Evolutionary conservation across 129 eudicot genomes (phyloP).

Genomic region (Lactuca sativa): DNA sequence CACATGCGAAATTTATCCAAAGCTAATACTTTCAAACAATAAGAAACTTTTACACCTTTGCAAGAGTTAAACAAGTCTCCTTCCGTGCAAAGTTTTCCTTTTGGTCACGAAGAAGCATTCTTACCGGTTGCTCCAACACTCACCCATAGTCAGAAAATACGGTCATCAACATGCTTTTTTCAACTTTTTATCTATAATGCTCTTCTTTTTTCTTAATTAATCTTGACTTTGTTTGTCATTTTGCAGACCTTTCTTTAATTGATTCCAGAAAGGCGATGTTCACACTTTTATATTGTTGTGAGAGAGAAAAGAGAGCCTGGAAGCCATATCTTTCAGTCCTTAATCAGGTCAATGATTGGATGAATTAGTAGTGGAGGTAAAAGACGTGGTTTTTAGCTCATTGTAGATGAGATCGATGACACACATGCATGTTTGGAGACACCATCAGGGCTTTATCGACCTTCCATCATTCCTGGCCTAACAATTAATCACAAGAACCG

Average conservation of each 20-base stretch:
- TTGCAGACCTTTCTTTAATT: conserved; percentile 68
- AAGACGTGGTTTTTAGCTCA: conserved; percentile 51
- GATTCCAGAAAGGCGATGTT: conserved; percentile 61
- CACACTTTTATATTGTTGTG: conserved; percentile 30
- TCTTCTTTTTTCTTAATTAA: conserved; percentile 19
- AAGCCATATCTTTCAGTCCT: conserved; percentile 68
- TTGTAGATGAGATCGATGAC: conserved; percentile 66
- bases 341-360: conserved; percentile 67
- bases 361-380: conserved; percentile 50
- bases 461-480: background rate
- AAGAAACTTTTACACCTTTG: background rate
- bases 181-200: conserved; percentile 20
- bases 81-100: background rate
- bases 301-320: conserved; percentile 42
- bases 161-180: conserved; percentile 23
- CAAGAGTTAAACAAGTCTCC: conserved; percentile 8
- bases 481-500: background rate
- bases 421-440: conserved; percentile 51
- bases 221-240: conserved; percentile 40
- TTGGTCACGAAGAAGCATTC: conserved; percentile 1
- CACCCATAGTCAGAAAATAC: background rate
- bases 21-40: background rate
- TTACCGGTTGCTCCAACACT: conserved; percentile 13
- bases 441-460: conserved; percentile 37
- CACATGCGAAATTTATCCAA: no score